Base-by-base conservation (phyloP, 140 eudicot species). In the Cichorium intybus region DNA sequence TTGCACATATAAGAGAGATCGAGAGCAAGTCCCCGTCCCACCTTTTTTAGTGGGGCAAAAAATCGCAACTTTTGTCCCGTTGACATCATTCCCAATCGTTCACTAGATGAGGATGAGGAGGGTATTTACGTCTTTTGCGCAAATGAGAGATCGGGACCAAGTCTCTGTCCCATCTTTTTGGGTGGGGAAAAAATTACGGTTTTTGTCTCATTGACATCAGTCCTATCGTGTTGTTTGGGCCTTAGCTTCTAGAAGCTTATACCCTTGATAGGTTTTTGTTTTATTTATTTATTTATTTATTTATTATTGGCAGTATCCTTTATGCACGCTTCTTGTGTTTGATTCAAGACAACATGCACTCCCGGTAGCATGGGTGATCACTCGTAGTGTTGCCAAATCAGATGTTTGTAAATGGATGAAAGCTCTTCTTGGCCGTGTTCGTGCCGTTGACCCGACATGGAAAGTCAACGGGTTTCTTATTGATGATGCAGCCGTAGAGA, bases 291-390 rank as follows among this genome's bases (percentile, higher is more conserved):
- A 73, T 53, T 41, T 10, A 7, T 12, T 66, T 51, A 55, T 17
- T 70, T 67, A 24, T 56, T 43, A 76, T 76, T 76, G 68, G 68
- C 90, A 93, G 99, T 93, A 93, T 58, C 99, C 99, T 15, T 67
- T 93, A 71, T 93, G 90, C 88, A 88, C 99, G 8, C 88, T 93
- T 73, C 81, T 93, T 60, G 99, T 89, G 33, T 88, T 93, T 78
- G 99, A 93, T 76, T 89, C 99, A 18, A 81, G 95, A 72, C 97
- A 86, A 60, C 99, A 93, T 76, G 97, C 99, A 58, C 90, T 93
- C 37, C 99, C 99, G 12, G 90, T 93, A 75, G 97, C 97, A 12
- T 93, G 99, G 99, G 66, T 93, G 60, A 82, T 93, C 64, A 88
- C 94, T 48, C 97, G 88, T n/a, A 93, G 90, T 79, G 77, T 76